Base-by-base conservation (phyloP, 768 basidiomycete genomes). In the Xerocomus potaroensis region DNA sequence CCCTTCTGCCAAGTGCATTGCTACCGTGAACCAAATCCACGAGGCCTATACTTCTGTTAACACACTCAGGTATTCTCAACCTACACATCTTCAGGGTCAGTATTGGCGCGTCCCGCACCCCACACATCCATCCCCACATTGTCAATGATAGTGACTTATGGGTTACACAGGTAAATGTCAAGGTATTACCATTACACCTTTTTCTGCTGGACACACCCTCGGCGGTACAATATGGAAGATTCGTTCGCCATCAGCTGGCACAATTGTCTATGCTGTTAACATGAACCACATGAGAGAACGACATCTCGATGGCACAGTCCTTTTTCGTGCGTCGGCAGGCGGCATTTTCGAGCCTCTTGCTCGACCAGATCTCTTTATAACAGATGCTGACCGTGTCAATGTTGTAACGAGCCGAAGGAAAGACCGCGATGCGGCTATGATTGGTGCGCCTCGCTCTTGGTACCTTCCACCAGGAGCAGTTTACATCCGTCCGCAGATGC, bases 181-280 rank as follows among this genome's bases (percentile, higher is more conserved):
- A 63, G 91, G 91, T 15, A 71, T 94, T 58, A 94, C 92, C 2
- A 89, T 99, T 53, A 94, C 93, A 15, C 92, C 96, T 1, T 96
- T 93, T 68, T 87, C 89, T 58, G 87, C 92, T 11, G 96, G 95
- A 0, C 94, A 97, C 65, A 91, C 91, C 0, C 78, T 99, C 14
- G 96, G 96, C 50, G 96, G 95, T 35, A 91, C 94, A 5, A 88
- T 99, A 53, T 98, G 93, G 93, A 97, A 97, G 63, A 87, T 99
- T 51, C 84, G 96, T n/a, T 97, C 94, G 0, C 93, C 96, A 2
- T 92, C 93, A 0, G 90, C 91, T 10, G 95, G 94, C 3, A 97
- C 96, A 3, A 86, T 98, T 27, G 72, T 98, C 21, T 97, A 99
- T 62, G 93, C 93, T 8, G 90, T 97, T 15, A 81, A 92, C 55